These are phyloP conservation scores for Gilbertella persicaria DNA, from an alignment of 371 early-diverging fungal genomes.

Conservation along the genomic window DNA sequence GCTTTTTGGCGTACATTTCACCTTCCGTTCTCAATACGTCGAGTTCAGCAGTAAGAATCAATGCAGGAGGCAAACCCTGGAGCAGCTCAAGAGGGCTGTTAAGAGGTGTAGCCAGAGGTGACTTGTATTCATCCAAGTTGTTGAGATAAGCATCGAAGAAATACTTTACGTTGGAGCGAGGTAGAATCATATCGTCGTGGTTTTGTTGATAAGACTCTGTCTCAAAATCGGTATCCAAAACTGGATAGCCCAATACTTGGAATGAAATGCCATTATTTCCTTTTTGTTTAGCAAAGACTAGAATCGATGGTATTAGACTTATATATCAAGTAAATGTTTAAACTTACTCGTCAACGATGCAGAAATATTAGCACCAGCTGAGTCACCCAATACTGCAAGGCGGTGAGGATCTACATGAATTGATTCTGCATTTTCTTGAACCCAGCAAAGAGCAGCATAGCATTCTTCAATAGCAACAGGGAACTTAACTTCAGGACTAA, in stretches of 20 bases:
- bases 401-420: slow-evolving; percentile 17
- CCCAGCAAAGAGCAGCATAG: slow-evolving; percentile 27
- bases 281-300: not conserved
- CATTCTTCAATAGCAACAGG: slow-evolving; percentile 28
- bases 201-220: slow-evolving; percentile 9
- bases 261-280: not conserved
- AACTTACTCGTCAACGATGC: slow-evolving; percentile 22
- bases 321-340: not conserved
- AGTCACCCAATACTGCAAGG: slow-evolving; percentile 30
- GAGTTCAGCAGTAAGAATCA: slow-evolving; percentile 14
- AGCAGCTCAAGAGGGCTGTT: not conserved
- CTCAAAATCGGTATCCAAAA: not conserved
- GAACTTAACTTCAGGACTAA: slow-evolving; percentile 19
- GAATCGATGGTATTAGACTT: no score
- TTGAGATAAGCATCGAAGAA: not conserved
- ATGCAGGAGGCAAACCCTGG: slow-evolving; percentile 17
- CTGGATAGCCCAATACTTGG: slow-evolving; percentile 10
- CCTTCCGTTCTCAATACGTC: slow-evolving; percentile 13
- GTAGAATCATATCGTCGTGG: not conserved
- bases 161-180: not conserved
- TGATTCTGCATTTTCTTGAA: slow-evolving; percentile 10
- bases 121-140: not conserved
- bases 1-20: slow-evolving; percentile 14
- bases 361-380: slow-evolving; percentile 33
- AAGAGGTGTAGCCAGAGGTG: not conserved